Evolutionary conservation across 768 basidiomycete genomes (phyloP).

Genomic region (Boletales sp.): DNA sequence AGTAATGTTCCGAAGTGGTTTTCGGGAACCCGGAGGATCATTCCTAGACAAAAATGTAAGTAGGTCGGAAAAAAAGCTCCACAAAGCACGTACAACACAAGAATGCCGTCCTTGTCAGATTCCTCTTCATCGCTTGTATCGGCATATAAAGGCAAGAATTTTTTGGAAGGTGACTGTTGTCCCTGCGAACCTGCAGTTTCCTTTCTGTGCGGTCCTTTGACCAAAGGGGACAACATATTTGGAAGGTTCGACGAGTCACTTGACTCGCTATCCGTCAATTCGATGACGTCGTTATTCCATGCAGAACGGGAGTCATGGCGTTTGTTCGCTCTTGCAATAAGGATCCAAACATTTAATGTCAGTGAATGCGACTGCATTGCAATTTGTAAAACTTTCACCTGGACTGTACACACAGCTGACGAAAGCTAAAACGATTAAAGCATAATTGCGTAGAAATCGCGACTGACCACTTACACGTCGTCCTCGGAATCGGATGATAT

Average conservation of each 20-base stretch:
- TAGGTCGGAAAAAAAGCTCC: not conserved
- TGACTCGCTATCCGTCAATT: constrained; percentile 30
- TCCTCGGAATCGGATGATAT: constrained; percentile 50
- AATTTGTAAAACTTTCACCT: constrained; percentile 10
- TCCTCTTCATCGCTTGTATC: constrained; percentile 32
- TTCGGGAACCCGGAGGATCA: constrained; percentile 48
- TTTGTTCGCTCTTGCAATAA: not conserved
- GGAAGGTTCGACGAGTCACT: constrained; percentile 19
- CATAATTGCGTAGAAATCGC: not conserved
- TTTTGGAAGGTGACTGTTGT: not conserved
- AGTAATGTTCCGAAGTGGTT: constrained; percentile 35
- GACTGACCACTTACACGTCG: constrained; percentile 28
- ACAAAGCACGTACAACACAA: constrained; percentile 33
- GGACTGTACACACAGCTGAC: not conserved
- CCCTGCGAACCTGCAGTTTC: constrained; percentile 5
- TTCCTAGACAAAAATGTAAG: constrained; percentile 28
- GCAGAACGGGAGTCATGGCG: not conserved
- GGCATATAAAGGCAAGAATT: constrained; percentile 21
- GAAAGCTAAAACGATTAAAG: constrained; percentile 5
- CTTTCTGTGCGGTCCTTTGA: constrained; percentile 11
- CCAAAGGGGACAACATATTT: constrained; percentile 20
- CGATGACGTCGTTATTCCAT: constrained; percentile 21
- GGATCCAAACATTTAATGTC: constrained; percentile 3
- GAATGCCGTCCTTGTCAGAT: constrained; percentile 36
- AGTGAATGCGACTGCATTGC: not conserved